phyloP scores from a whole-genome alignment of 805 yeast genomes.

The Citeromyces nyonsensis region DNA sequence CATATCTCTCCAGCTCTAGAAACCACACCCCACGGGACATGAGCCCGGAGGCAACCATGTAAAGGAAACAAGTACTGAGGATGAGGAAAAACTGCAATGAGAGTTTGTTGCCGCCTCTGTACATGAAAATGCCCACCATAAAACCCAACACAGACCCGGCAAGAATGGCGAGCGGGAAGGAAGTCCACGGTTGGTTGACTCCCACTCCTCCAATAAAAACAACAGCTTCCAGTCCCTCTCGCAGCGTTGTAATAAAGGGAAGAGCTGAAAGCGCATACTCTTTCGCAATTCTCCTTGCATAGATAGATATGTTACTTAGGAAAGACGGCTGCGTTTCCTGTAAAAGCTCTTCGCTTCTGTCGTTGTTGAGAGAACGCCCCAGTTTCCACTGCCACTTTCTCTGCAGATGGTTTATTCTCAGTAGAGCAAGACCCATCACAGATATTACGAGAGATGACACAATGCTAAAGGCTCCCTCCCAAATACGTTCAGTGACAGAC shows the following conservation, averaged over 20 bases:
- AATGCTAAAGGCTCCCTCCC: slow-evolving; percentile 78
- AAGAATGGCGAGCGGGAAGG: slow-evolving; percentile 50
- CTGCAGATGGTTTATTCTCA: slow-evolving; percentile 68
- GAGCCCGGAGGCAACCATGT: slow-evolving; percentile 76
- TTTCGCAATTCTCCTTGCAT: background rate
- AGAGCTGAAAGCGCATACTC: slow-evolving; percentile 32
- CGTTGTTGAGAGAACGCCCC: slow-evolving; percentile 10
- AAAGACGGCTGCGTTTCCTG: slow-evolving; percentile 3
- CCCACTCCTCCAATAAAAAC: slow-evolving; percentile 74
- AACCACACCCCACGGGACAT: slow-evolving; percentile 86
- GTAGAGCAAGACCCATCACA: slow-evolving; percentile 72
- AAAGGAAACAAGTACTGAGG: slow-evolving; percentile 64
- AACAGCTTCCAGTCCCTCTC: slow-evolving; percentile 78
- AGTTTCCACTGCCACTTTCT: slow-evolving; percentile 63
- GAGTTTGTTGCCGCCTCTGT: slow-evolving; percentile 65
- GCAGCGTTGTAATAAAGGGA: slow-evolving; percentile 63
- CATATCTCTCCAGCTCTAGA: slow-evolving; percentile 65
- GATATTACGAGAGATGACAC: slow-evolving; percentile 70
- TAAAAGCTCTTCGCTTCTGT: slow-evolving; percentile 2
- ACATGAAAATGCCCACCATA: slow-evolving; percentile 49
- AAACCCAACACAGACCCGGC: slow-evolving; percentile 45
- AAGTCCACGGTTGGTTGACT: slow-evolving; percentile 40
- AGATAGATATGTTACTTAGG: background rate
- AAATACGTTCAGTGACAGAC: slow-evolving; percentile 76
- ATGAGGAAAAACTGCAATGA: slow-evolving; percentile 65